These are phyloP conservation scores for Zalaria sp. DNA, from an alignment of 2,329 filamentous ascomycete species.

Conservation along the genomic window DNA sequence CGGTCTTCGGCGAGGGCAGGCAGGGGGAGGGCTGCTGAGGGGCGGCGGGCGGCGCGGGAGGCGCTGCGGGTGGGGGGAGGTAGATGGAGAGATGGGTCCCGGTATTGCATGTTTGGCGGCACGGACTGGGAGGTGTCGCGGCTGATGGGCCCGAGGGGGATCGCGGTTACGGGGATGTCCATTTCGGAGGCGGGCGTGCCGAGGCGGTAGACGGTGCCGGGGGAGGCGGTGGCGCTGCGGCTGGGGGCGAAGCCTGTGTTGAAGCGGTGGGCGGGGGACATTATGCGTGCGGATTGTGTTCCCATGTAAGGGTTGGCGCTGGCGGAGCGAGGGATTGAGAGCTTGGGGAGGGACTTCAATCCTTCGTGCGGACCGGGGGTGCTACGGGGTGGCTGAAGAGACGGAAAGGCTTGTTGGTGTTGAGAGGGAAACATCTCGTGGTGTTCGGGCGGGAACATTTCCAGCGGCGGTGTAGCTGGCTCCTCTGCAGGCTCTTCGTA, in stretches of 20 bases:
- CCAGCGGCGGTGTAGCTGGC: constrained; percentile 49
- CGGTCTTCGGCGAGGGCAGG: constrained; percentile 8
- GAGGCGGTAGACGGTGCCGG: constrained; percentile 54
- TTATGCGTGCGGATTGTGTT: constrained; percentile 7
- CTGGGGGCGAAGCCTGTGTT: constrained; percentile 30
- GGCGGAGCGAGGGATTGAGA: constrained; percentile 38
- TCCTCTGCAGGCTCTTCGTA: constrained; percentile 32
- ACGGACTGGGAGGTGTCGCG: constrained; percentile 81
- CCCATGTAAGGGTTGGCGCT: constrained; percentile 22
- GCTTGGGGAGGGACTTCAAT: constrained; percentile 39
- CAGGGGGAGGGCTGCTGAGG: constrained; percentile 11
- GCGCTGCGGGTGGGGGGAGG: constrained; percentile 18
- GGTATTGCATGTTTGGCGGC: constrained; percentile 81
- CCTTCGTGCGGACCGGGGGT: constrained; percentile 34
- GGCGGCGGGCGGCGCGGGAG: constrained; percentile 10
- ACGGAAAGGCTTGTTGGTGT: constrained; percentile 16
- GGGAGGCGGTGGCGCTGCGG: constrained; percentile 31
- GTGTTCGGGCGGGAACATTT: constrained; percentile 21
- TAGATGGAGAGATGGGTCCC: constrained; percentile 42
- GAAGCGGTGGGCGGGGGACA: constrained; percentile 6
- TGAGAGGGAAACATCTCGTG: constrained; percentile 40
- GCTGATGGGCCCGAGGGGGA: constrained; percentile 56
- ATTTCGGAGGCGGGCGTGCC: constrained; percentile 84
- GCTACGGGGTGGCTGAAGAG: constrained; percentile 22
- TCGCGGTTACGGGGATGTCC: constrained; percentile 68